Percentiles rank a stretch among this genome's conserved stretches.
Evolutionary conservation across 2,329 filamentous ascomycete genomes (phyloP).

Genomic region (Pseudocercospora vitis): DNA sequence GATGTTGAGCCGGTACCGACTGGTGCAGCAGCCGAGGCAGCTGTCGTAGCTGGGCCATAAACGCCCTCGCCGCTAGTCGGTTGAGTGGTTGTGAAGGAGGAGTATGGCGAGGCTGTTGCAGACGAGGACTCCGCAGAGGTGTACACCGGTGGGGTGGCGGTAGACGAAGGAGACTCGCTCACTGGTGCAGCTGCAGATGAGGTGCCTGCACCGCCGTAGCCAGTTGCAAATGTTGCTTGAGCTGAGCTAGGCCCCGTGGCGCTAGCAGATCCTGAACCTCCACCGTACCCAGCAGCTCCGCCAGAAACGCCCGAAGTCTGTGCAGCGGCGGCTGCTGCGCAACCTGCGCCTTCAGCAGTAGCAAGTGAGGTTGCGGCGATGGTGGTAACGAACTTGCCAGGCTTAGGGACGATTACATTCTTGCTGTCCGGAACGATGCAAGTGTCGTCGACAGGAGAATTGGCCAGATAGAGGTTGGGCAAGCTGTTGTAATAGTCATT

Average conservation of each 20-base stretch:
- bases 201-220: conserved; percentile 9
- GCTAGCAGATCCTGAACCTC: conserved; percentile 4
- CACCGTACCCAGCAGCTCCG: conserved; percentile 10
- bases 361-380: not conserved
- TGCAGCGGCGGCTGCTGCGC: conserved; percentile 23
- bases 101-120: not conserved
- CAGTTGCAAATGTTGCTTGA: conserved; percentile 18
- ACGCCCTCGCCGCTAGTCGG: conserved; percentile 18
- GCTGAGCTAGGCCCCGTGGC: conserved; percentile 14
- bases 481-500: conserved; percentile 59
- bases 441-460: conserved; percentile 50
- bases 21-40: conserved; percentile 15
- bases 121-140: not conserved
- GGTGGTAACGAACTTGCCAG: conserved; percentile 48
- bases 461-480: conserved; percentile 69
- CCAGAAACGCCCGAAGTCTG: conserved; percentile 13
- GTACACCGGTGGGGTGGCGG: not conserved
- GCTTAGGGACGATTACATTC: conserved; percentile 62
- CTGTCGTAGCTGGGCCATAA: conserved; percentile 9
- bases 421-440: conserved; percentile 56
- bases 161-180: conserved; percentile 5
- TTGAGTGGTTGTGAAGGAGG: conserved; percentile 8
- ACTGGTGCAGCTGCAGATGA: conserved; percentile 10
- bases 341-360: conserved; percentile 23
- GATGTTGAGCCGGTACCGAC: conserved; percentile 13